Evolutionary conservation across 2,329 filamentous ascomycete species (phyloP).

Genomic region (Colletotrichum endophyticum): DNA sequence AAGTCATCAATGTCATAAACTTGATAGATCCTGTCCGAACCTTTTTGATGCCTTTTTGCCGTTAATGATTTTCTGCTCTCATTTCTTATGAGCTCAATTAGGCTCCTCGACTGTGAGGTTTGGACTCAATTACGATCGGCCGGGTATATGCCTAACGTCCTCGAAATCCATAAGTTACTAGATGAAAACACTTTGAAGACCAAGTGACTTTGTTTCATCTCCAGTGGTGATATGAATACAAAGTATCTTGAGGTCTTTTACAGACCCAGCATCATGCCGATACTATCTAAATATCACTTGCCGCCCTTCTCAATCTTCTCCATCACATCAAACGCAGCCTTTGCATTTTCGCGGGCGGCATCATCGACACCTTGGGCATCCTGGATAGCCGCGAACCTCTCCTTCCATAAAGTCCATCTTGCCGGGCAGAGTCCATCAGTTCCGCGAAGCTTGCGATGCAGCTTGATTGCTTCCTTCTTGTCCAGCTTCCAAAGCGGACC

Average conservation of each 20-base stretch:
- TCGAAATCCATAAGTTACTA: accelerated
- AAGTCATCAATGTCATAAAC: neutral
- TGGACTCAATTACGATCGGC: neutral
- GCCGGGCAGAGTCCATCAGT: neutral
- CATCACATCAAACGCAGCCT: neutral
- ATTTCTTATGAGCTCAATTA: neutral
- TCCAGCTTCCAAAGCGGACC: neutral
- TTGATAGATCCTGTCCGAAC: neutral
- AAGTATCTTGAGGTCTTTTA: neutral
- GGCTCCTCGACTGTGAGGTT: neutral
- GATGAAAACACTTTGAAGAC: neutral
- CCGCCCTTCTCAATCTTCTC: neutral
- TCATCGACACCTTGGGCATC: neutral
- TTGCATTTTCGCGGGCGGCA: neutral
- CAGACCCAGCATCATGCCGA: neutral
- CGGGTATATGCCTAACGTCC: too few relatives aligned
- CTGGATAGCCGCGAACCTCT: neutral
- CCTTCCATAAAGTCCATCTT: neutral
- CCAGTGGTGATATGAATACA: neutral
- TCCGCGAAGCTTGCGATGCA: neutral
- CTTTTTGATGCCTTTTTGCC: neutral
- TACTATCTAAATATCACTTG: neutral
- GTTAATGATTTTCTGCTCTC: accelerated
- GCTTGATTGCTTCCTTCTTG: neutral
- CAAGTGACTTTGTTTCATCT: neutral